phyloP scores from a whole-genome alignment of 306 rosid genomes.

The Fragaria vesca region DNA sequence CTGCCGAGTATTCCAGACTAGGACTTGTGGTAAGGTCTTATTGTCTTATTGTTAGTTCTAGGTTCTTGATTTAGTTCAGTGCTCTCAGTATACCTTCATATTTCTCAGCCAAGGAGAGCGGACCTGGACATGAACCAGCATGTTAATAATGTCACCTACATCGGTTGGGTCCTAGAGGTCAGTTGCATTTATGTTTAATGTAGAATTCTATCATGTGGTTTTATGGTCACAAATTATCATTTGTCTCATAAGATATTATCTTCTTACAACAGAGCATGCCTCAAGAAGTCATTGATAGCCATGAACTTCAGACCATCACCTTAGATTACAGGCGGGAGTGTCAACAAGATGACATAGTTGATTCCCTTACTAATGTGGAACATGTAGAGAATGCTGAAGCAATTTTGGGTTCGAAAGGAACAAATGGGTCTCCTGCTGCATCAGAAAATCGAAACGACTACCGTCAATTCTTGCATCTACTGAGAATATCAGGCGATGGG shows the following conservation, averaged over 20 bases:
- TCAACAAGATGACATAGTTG: conserved; percentile 72
- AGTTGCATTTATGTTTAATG: conserved; percentile 18
- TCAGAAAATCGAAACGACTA: conserved; percentile 34
- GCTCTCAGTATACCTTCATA: conserved; percentile 37
- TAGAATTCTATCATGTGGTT: not conserved
- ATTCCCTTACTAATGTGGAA: conserved; percentile 76
- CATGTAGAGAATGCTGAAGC: conserved; percentile 33
- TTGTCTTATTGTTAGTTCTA: conserved; percentile 16
- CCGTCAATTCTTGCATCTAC: conserved; percentile 70
- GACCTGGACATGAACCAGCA: conserved; percentile 96
- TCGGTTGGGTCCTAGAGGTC: conserved; percentile 98
- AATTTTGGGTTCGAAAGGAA: conserved; percentile 42
- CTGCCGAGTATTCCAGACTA: conserved; percentile 55
- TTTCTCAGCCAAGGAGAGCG: conserved; percentile 85
- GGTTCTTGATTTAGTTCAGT: conserved; percentile 21
- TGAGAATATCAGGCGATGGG: conserved; percentile 63
- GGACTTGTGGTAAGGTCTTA: conserved; percentile 71
- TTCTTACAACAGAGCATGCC: conserved; percentile 72
- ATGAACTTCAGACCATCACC: conserved; percentile 81
- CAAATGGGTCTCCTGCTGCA: conserved; percentile 51
- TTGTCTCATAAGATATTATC: conserved; percentile 8
- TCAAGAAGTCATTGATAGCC: conserved; percentile 79
- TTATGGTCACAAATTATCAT: not conserved
- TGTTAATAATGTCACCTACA: conserved; percentile 87
- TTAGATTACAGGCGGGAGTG: conserved; percentile 96